Conservation (phyloP, 1,139 yeast species). For the Wickerhamomyces sp. region DNA sequence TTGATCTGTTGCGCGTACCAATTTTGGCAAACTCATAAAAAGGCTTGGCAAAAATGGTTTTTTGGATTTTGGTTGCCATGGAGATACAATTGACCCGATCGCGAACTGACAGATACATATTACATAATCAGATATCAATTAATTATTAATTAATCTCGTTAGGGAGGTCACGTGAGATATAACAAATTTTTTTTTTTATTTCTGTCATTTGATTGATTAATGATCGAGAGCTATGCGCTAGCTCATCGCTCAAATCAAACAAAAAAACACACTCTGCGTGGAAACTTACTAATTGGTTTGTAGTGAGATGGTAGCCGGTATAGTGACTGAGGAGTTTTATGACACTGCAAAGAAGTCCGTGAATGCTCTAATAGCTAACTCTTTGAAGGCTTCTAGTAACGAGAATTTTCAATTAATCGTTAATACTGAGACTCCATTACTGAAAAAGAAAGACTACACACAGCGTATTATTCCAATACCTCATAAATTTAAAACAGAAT, state of each 20-base stretch:
- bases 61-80: too few relatives aligned
- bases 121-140: too few relatives aligned
- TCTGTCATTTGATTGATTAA: too few relatives aligned
- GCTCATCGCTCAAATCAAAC: too few relatives aligned
- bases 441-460: slow-evolving; percentile 47
- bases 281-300: neutral
- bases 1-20: neutral
- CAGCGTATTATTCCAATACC: slow-evolving; percentile 67
- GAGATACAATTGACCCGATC: too few relatives aligned
- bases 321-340: neutral
- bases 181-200: too few relatives aligned
- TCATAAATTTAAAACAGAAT: slow-evolving; percentile 32
- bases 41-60: slow-evolving; percentile 1
- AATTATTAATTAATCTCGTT: too few relatives aligned
- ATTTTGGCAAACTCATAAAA: neutral
- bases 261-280: too few relatives aligned
- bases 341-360: neutral
- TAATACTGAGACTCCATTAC: slow-evolving; percentile 46
- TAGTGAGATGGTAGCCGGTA: neutral
- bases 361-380: neutral
- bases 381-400: slow-evolving; percentile 9
- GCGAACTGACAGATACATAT: too few relatives aligned
- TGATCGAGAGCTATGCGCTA: too few relatives aligned
- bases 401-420: slow-evolving; percentile 44
- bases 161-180: too few relatives aligned